These are phyloP conservation scores for Fusarium incarnatum DNA, from an alignment of 2,329 filamentous ascomycete species.

Conservation along the genomic window DNA sequence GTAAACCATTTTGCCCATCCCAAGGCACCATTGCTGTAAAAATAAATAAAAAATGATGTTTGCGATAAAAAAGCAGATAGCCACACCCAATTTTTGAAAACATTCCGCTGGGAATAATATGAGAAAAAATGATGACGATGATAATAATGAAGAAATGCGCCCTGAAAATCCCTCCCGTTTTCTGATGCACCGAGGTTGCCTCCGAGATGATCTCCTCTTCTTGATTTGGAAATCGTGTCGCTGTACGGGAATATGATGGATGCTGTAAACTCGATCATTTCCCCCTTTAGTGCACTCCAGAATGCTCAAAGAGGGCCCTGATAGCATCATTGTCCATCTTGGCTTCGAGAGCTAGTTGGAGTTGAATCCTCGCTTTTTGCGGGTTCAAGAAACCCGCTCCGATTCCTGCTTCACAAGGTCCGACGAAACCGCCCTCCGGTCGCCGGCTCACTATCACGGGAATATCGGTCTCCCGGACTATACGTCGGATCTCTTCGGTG, in stretches of 20 bases:
- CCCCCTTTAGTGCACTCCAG: slow-evolving; percentile 42
- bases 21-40: slow-evolving; percentile 18
- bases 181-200: slow-evolving; percentile 29
- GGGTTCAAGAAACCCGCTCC: slow-evolving; percentile 66
- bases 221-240: slow-evolving; percentile 19
- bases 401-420: slow-evolving; percentile 52
- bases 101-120: slow-evolving; percentile 20
- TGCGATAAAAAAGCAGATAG: slow-evolving; percentile 31
- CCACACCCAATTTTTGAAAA: slow-evolving; percentile 31
- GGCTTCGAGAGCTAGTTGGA: slow-evolving; percentile 56
- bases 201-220: slow-evolving; percentile 20
- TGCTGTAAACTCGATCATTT: slow-evolving; percentile 16
- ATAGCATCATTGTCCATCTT: slow-evolving; percentile 47
- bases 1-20: slow-evolving; percentile 29
- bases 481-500: slow-evolving; percentile 54
- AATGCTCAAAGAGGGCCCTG: slow-evolving; percentile 47
- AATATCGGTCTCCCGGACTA: slow-evolving; percentile 58
- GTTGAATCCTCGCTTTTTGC: slow-evolving; percentile 64
- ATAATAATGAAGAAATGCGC: slow-evolving; percentile 24
- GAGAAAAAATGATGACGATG: not conserved
- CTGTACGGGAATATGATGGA: slow-evolving; percentile 20
- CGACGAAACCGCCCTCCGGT: slow-evolving; percentile 65
- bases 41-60: slow-evolving; percentile 18
- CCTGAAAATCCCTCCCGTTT: slow-evolving; percentile 32
- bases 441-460: slow-evolving; percentile 65